These are phyloP conservation scores for Skeletonema potamos DNA, from an alignment of 108 stramenopile species.

Conservation along the genomic window DNA sequence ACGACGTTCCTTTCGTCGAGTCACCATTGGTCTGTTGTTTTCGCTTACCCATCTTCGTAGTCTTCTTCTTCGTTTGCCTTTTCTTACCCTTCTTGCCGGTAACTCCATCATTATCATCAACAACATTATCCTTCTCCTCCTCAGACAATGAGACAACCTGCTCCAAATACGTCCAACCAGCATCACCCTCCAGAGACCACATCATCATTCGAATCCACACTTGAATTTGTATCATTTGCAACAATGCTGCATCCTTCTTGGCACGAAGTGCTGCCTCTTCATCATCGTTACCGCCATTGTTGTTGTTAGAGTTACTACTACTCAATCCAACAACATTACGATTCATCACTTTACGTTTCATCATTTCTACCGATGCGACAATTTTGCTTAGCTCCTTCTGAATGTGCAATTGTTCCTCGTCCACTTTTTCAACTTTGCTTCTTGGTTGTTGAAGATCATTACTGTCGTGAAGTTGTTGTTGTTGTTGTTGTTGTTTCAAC, in stretches of 20 bases:
- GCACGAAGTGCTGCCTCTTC: neutral
- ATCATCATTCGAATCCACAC: constrained; percentile 45
- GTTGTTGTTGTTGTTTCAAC: neutral
- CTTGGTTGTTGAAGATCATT: neutral
- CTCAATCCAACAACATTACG: neutral
- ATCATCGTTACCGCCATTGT: neutral
- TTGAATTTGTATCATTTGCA: constrained; percentile 30
- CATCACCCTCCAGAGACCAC: constrained; percentile 30
- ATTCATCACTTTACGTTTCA: constrained; percentile 16
- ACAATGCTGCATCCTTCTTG: constrained; percentile 2
- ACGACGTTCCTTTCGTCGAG: neutral
- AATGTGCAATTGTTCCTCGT: neutral
- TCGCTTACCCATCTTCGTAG: neutral
- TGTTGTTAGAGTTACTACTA: neutral
- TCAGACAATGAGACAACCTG: constrained; percentile 5
- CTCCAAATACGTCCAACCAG: constrained; percentile 23
- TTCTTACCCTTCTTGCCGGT: neutral
- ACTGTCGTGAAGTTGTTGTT: too few relatives aligned
- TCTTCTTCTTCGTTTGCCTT: constrained; percentile 7
- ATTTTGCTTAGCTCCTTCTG: neutral
- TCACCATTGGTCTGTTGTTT: neutral
- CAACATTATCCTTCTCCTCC: neutral
- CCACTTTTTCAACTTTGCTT: neutral
- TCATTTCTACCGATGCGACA: neutral
- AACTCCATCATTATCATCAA: neutral